Base-by-base conservation (phyloP, 1,139 yeast species). In the Yamadazyma atmosphaerica region DNA sequence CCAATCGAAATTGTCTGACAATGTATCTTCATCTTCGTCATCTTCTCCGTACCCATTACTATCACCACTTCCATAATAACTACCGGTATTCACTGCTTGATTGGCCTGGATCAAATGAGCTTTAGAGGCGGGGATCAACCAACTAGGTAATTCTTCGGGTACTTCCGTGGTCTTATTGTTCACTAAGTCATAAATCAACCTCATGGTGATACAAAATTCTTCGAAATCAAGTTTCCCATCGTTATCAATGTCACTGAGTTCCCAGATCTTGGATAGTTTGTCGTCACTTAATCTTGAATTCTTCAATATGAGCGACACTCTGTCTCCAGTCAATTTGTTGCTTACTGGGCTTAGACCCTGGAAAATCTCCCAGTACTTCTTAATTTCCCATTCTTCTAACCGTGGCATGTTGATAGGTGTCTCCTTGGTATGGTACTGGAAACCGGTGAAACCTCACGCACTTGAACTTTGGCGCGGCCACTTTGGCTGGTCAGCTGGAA, bases 171-270 rank as follows among this genome's bases (percentile, higher is more conserved):
- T 69, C 32, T 80, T 83, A 21, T 90, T 89, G 61, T 90, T 89
- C 36, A 92, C 92, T 55, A 85, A 64, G 60, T 92, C 98, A 59
- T 89, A 94, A 35, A 90, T 86, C 44, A 92, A 74, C 49, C 97
- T 75, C 98, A 92, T 94, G 40, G 98, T 92, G 46, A 92, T 88
- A 59, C 98, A 92, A 61, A 92, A 92, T 65, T 92, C 98, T 61
- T 92, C 99, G 60, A 92, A 92, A 61, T 94, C 99, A 51, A 92
- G 74, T 50, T 74, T 73, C 15, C 96, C 97, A 61, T 92, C 98
- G 41, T 79, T 78, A 61, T 92, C 98, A 39, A 92, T 88, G 60
- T 92, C 99, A 12, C 96, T 84, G 33, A 92, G 65, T 50, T 86
- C 88, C 98, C 98, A 92, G 32, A 94, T 81, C 58, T 80, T 76